Evolutionary conservation across 2,329 filamentous ascomycete species (phyloP).

Genomic region (Botryotinia narcissicola): DNA sequence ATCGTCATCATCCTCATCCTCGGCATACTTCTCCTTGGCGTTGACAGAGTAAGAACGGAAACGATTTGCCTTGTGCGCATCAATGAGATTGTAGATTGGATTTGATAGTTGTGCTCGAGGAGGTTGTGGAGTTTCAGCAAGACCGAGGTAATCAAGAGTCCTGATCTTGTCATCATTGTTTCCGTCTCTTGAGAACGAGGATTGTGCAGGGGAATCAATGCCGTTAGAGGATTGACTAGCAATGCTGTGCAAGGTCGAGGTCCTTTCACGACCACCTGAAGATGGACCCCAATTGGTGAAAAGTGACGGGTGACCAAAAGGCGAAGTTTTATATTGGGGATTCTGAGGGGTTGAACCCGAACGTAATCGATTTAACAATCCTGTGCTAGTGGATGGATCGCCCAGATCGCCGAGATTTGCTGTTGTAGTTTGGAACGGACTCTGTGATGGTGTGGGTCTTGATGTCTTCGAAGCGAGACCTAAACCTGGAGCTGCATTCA

Average conservation of each 20-base stretch:
- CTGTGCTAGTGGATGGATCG: slow-evolving; percentile 59
- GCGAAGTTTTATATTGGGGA: slow-evolving; percentile 63
- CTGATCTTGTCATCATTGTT: slow-evolving; percentile 84
- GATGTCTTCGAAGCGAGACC: slow-evolving; percentile 69
- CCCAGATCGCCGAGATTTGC: slow-evolving; percentile 50
- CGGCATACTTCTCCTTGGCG: slow-evolving; percentile 94
- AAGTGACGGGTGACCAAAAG: slow-evolving; percentile 78
- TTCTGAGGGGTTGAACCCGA: slow-evolving; percentile 94
- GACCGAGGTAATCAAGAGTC: slow-evolving; percentile 91
- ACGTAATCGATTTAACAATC: slow-evolving; percentile 78
- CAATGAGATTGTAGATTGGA: slow-evolving; percentile 65
- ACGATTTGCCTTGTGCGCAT: slow-evolving; percentile 64
- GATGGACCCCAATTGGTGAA: slow-evolving; percentile 77
- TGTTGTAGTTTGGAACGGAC: slow-evolving; percentile 73
- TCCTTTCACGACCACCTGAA: slow-evolving; percentile 72
- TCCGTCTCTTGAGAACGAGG: slow-evolving; percentile 81
- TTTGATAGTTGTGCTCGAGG: slow-evolving; percentile 69
- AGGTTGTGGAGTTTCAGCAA: slow-evolving; percentile 89
- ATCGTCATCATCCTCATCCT: slow-evolving; percentile 79
- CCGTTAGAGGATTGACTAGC: slow-evolving; percentile 89
- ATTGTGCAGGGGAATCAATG: slow-evolving; percentile 82
- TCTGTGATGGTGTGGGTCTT: slow-evolving; percentile 81
- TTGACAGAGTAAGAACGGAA: slow-evolving; percentile 98
- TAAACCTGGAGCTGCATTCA: slow-evolving; percentile 45
- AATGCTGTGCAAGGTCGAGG: slow-evolving; percentile 77